Percentiles rank a stretch among this genome's conserved stretches.
Conservation (phyloP, 1,284 basidiomycete species). For the Taiwanofungus camphoratus region DNA sequence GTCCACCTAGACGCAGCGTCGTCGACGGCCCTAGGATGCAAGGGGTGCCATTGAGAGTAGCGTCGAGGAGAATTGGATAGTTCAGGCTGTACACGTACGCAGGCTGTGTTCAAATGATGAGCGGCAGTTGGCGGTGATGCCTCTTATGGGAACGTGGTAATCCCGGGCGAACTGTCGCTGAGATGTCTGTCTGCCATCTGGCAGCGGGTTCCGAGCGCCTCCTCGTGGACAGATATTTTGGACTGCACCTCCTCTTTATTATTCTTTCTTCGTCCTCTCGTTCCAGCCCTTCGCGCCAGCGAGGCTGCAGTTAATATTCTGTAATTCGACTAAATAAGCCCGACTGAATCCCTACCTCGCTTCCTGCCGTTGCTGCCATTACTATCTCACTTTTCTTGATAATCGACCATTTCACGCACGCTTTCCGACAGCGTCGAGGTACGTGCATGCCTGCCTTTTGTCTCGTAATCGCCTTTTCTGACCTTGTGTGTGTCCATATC, state of each 20-base stretch:
- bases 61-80: too few species aligned
- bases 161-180: not conserved
- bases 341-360: too few species aligned
- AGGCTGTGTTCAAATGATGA: too few species aligned
- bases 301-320: not conserved
- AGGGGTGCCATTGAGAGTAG: too few species aligned
- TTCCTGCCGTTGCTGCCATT: not conserved
- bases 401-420: not conserved
- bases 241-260: not conserved
- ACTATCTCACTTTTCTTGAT: not conserved
- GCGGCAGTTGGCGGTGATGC: not conserved
- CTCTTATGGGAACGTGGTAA: not conserved
- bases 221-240: not conserved
- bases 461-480: not conserved
- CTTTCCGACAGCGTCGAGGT: slow-evolving; percentile 2
- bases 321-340: not conserved
- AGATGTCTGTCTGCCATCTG: too few species aligned
- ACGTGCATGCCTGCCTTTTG: not conserved
- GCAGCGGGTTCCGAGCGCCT: not conserved
- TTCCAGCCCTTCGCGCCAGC: not conserved
- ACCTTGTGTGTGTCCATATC: not conserved
- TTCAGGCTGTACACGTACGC: too few species aligned
- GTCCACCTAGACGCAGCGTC: too few species aligned
- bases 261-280: not conserved
- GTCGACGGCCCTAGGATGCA: too few species aligned